Conservation (phyloP, 257 asterid species). For the Ilex asprella region DNA sequence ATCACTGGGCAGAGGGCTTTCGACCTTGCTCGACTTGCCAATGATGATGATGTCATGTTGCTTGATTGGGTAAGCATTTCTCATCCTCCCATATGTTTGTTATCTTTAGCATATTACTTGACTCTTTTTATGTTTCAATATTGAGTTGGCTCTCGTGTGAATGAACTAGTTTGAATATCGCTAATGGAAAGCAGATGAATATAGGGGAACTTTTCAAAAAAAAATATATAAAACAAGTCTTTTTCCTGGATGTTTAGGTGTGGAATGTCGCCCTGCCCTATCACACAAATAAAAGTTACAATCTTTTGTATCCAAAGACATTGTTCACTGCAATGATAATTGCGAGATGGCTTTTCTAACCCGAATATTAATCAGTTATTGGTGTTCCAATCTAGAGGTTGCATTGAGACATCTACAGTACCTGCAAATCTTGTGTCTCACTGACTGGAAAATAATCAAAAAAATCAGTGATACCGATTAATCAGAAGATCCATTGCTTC, state of each 20-base stretch:
- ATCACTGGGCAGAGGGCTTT: slow-evolving; percentile 43
- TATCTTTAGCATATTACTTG: background rate
- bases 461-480: background rate
- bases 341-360: too few species aligned
- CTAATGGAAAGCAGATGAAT: too few species aligned
- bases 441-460: background rate
- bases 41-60: slow-evolving; percentile 36
- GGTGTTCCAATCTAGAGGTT: background rate
- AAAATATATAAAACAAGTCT: too few species aligned
- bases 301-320: too few species aligned
- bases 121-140: background rate
- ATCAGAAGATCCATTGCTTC: background rate
- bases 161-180: background rate
- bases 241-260: too few species aligned
- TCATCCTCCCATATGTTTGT: background rate
- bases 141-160: background rate
- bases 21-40: slow-evolving; percentile 37
- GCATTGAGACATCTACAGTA: too few species aligned
- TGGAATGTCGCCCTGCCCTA: too few species aligned
- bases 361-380: too few species aligned
- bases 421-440: background rate
- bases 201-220: too few species aligned
- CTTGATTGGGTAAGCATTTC: slow-evolving; percentile 36
- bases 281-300: too few species aligned
- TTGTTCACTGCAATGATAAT: too few species aligned